Evolutionary conservation across 148 eudicot genomes (phyloP), one percentile per base, ranked within the genome.

Genomic region (Linanthus parryae): DNA sequence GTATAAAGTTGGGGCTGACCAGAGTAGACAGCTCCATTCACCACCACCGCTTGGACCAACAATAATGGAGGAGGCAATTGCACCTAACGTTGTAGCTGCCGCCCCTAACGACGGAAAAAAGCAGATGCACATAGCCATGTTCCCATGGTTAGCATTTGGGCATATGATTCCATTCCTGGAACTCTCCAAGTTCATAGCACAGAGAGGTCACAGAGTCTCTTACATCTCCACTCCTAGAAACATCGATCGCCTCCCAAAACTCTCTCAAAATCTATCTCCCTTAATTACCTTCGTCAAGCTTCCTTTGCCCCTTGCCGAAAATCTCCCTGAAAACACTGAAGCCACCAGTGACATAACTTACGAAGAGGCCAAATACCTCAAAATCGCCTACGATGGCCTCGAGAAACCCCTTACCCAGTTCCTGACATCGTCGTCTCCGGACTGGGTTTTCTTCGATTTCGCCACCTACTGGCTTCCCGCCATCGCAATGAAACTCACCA

Each of bases 121-220:
- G 20, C 17, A 42, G 45, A 4, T 42, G 3, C 45, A 42, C 45
- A 42, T 42, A n/a, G 45, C 20, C 7, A 42, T 42, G 45, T 42
- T 42, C 20, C 45, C 45, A 42, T 42, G 45, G 45, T 15, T 42
- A 42, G 45, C 45, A 0, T 42, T 42, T 16, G 45, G 45, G 17
- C 45, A 42, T 23, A 42, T 42, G 45, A 42, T 42, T 23, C 45
- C 45, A 42, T 42, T 42, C 45, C 45, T 42, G 20, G 45, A 42
- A 23, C 45, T 42, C 20, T 42, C 45, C 5, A 42, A 16, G 45
- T 23, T 42, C 10, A 42, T 42, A 4, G 45, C 45, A 0, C 45
- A 42, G 20, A 42, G 5, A 23, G 45, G 45, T 42, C 45, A 42
- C 45, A 42, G 20, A 42, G 20, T 42, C 4, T 3, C 45, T 11